Conservation (phyloP, 2,329 filamentous ascomycete genomes). For the Ophidiomyces ophidiicola region DNA sequence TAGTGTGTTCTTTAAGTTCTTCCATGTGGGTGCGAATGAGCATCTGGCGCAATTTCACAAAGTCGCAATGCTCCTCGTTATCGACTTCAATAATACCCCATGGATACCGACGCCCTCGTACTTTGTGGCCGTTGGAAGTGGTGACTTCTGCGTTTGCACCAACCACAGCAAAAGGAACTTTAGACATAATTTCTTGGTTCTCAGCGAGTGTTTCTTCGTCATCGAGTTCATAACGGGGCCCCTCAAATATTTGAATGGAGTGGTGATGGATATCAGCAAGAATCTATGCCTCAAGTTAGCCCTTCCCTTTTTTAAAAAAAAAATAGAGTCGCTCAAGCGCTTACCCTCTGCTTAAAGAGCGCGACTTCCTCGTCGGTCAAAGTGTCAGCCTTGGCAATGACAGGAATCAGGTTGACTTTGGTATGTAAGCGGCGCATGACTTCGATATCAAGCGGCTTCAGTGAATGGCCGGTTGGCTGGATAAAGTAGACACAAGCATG, state of each 20-base stretch:
- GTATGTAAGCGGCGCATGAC: conserved; percentile 99
- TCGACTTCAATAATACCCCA: conserved; percentile 99
- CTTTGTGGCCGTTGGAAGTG: conserved; percentile 82
- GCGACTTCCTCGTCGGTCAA: conserved; percentile 92
- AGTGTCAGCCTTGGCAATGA: conserved; percentile 97
- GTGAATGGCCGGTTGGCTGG: conserved; percentile 92
- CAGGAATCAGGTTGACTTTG: conserved; percentile 99
- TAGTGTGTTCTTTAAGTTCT: conserved; percentile 99
- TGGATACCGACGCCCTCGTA: conserved; percentile 89
- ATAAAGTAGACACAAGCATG: conserved; percentile 99
- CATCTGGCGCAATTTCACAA: conserved; percentile 99
- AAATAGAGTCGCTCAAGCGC: conserved; percentile 24
- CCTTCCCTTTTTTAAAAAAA: not conserved
- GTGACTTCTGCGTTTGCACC: conserved; percentile 92
- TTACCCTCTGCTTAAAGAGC: conserved; percentile 89
- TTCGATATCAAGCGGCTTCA: conserved; percentile 97
- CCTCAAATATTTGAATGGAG: conserved; percentile 97
- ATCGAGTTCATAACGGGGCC: conserved; percentile 93
- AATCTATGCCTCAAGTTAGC: conserved; percentile 51
- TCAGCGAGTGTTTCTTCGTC: conserved; percentile 99
- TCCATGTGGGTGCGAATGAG: conserved; percentile 99
- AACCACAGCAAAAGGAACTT: conserved; percentile 96
- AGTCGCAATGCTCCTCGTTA: conserved; percentile 99
- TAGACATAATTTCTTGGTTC: conserved; percentile 99
- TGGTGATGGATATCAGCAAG: conserved; percentile 94